These are phyloP conservation scores for Phoenix roebelenii DNA, from an alignment of 176 grass and related monocot genomes.

Conservation along the genomic window DNA sequence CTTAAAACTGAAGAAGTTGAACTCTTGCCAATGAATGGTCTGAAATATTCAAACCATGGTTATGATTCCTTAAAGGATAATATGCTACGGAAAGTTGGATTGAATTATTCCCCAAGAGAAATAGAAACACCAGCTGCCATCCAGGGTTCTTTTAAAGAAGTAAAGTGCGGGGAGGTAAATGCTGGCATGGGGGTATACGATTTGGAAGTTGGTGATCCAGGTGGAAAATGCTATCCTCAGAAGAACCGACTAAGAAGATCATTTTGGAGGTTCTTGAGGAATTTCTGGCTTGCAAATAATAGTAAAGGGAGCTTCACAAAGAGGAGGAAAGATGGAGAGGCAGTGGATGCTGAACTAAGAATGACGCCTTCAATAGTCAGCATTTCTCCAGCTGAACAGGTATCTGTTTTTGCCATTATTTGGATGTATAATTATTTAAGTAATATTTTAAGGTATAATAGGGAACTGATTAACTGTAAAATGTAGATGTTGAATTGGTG, in stretches of 20 bases:
- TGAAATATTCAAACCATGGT: conserved; percentile 19
- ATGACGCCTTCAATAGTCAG: conserved; percentile 24
- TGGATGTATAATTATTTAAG: too few species aligned
- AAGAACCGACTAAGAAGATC: conserved; percentile 34
- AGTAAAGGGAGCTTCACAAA: conserved; percentile 57
- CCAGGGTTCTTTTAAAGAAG: conserved; percentile 15
- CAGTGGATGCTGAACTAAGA: conserved; percentile 22
- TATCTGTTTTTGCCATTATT: conserved; percentile 23
- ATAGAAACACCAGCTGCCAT: conserved; percentile 21
- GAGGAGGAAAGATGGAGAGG: conserved; percentile 79
- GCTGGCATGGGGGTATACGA: conserved; percentile 12
- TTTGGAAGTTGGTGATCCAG: conserved; percentile 38
- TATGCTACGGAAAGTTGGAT: conserved; percentile 12
- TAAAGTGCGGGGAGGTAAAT: conserved; percentile 2
- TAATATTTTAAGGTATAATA: too few species aligned
- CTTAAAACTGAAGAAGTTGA: conserved; percentile 33
- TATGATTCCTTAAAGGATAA: neutral
- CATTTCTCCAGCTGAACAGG: conserved; percentile 30
- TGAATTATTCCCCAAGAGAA: conserved; percentile 25
- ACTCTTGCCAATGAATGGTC: conserved; percentile 29
- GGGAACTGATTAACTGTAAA: too few species aligned
- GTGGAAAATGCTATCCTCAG: conserved; percentile 21
- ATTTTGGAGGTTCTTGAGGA: conserved; percentile 44
- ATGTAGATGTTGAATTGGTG: too few species aligned
- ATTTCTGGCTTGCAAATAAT: conserved; percentile 50